phyloP scores from a whole-genome alignment of 306 rosid genomes.

The Dryas octopetala region DNA sequence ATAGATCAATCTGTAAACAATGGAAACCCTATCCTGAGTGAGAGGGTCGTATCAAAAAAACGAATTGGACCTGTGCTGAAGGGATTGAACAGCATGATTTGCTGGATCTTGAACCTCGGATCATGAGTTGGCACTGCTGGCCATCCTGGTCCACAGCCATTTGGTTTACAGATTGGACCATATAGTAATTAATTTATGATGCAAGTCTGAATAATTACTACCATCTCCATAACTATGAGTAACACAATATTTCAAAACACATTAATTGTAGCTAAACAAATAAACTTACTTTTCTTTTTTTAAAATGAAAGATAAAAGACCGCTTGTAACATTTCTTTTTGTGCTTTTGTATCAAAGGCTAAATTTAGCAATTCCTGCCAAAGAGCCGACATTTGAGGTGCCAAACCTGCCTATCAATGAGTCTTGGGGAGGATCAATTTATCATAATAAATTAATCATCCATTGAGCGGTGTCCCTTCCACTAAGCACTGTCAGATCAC shows the following conservation, averaged over 20 bases:
- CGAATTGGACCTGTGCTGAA: conserved; percentile 31
- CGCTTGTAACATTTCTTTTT: too few species aligned
- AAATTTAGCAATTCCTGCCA: too few species aligned
- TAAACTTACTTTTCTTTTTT: too few species aligned
- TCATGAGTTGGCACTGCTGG: conserved; percentile 27
- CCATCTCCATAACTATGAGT: not conserved
- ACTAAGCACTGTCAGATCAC: too few species aligned
- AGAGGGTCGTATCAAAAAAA: conserved; percentile 33
- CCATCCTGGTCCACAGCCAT: conserved; percentile 36
- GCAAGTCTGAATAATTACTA: not conserved
- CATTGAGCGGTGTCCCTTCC: too few species aligned
- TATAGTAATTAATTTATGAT: conserved; percentile 4
- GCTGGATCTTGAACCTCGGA: conserved; percentile 49
- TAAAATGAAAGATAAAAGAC: too few species aligned
- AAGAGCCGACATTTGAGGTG: too few species aligned
- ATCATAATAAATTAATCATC: too few species aligned
- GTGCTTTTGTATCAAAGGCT: too few species aligned
- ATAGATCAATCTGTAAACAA: not conserved
- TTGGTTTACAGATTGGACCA: conserved; percentile 16
- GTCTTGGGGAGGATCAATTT: too few species aligned
- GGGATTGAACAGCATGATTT: conserved; percentile 36
- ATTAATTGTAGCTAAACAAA: not conserved
- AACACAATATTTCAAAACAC: not conserved
- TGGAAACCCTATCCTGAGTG: conserved; percentile 39
- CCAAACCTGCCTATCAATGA: too few species aligned